These are phyloP conservation scores for Cucumis sativus DNA, from an alignment of 306 rosid species.

Conservation along the genomic window Cucumber_9930_V3 NC_026655.2:14367501-14368000, in stretches of 20 bases:
- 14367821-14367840: conserved; percentile 44
- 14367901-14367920: too few species aligned
- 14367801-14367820: not conserved
- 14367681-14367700: not conserved
- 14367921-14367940: too few species aligned
- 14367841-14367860: too few species aligned
- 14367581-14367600: not conserved
- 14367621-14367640: not conserved
- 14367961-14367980: too few species aligned
- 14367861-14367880: too few species aligned
- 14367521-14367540: not conserved
- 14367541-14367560: too few species aligned
- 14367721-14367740: not conserved
- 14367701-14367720: not conserved
- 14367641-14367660: not conserved
- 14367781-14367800: not conserved
- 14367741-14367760: not conserved
- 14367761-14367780: not conserved
- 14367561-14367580: not conserved
- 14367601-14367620: not conserved
- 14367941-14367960: too few species aligned
- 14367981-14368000: too few species aligned
- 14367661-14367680: not conserved
- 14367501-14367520: not conserved
- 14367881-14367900: too few species aligned